These are phyloP conservation scores for Ampelocalamus luodianensis DNA, from an alignment of 176 grass and related monocot species.

Conservation along the genomic window DNA sequence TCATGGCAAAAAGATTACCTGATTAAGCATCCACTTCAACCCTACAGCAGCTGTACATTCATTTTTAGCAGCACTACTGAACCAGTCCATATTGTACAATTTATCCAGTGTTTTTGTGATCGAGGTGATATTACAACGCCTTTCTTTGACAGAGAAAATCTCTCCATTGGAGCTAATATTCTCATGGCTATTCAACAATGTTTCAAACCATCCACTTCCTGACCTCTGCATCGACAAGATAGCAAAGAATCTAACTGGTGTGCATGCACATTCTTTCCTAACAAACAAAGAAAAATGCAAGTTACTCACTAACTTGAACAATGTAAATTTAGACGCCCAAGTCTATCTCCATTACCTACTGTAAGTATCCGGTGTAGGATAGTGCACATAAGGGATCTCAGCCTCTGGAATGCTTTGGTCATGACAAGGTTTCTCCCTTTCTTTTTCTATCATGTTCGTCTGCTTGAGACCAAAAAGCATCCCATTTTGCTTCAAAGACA, in stretches of 20 bases:
- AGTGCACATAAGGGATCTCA: conserved; percentile 72
- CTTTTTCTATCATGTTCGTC: conserved; percentile 56
- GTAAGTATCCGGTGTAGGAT: conserved; percentile 76
- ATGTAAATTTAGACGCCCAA: not conserved
- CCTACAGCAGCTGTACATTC: conserved; percentile 88
- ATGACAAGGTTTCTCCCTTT: conserved; percentile 57
- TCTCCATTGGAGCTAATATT: conserved; percentile 91
- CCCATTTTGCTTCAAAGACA: conserved; percentile 82
- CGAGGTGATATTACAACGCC: conserved; percentile 67
- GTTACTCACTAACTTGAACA: conserved; percentile 12
- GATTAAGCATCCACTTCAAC: conserved; percentile 99
- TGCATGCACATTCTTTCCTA: conserved; percentile 92
- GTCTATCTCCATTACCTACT: conserved; percentile 63
- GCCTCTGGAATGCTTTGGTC: conserved; percentile 48
- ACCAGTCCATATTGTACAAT: conserved; percentile 93
- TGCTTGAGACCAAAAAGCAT: conserved; percentile 61
- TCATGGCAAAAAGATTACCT: conserved; percentile 51
- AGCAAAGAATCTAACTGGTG: conserved; percentile 81
- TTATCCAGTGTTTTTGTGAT: conserved; percentile 73
- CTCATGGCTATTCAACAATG: conserved; percentile 85
- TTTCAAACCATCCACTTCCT: conserved; percentile 94
- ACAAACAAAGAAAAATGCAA: conserved; percentile 42
- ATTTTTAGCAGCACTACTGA: conserved; percentile 95
- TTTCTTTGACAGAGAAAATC: conserved; percentile 86
- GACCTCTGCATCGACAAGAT: conserved; percentile 99